Conservation (phyloP, 228 moss, liverwort and hornwort species). For the Sphagnum fallax region DNA sequence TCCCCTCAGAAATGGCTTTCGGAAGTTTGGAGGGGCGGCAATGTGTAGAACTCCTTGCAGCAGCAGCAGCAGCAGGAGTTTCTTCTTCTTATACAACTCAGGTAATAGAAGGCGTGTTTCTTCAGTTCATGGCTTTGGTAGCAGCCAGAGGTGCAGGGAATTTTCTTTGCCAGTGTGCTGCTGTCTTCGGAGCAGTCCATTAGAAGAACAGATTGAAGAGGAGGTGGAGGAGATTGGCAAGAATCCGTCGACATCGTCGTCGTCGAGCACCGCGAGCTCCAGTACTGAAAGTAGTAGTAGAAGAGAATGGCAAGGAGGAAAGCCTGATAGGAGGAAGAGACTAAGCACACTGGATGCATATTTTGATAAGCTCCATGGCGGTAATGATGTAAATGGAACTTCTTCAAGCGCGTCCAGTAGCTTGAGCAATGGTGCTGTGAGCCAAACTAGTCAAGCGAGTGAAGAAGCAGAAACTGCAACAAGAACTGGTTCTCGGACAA, state of each 20-base stretch:
- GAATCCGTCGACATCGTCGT: conserved; percentile 9
- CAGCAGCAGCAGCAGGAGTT: too few relatives aligned
- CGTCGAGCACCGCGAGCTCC: conserved; percentile 3
- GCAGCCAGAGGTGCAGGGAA: too few relatives aligned
- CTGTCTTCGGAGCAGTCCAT: conserved; percentile 18
- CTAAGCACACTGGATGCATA: conserved; percentile 78
- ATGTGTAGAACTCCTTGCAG: too few relatives aligned
- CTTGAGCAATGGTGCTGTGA: neutral
- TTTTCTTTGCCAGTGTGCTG: conserved; percentile 10
- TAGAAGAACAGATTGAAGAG: conserved; percentile 20
- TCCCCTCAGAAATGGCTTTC: too few relatives aligned
- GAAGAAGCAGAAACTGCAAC: conserved; percentile 2
- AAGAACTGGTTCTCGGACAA: conserved; percentile 4
- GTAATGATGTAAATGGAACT: too few relatives aligned
- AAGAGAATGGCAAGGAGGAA: conserved; percentile 17
- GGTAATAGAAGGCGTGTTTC: too few relatives aligned
- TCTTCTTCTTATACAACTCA: too few relatives aligned
- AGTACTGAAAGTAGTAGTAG: neutral
- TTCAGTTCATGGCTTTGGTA: too few relatives aligned
- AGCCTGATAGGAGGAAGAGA: conserved; percentile 39
- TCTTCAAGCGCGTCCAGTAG: too few relatives aligned
- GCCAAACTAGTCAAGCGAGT: neutral
- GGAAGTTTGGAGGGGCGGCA: too few relatives aligned
- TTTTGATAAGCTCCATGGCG: conserved; percentile 58
- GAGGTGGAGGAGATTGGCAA: conserved; percentile 9